These are phyloP conservation scores for Hypoxylon sp. DNA, from an alignment of 2,329 filamentous ascomycete genomes.

Conservation along the genomic window DNA sequence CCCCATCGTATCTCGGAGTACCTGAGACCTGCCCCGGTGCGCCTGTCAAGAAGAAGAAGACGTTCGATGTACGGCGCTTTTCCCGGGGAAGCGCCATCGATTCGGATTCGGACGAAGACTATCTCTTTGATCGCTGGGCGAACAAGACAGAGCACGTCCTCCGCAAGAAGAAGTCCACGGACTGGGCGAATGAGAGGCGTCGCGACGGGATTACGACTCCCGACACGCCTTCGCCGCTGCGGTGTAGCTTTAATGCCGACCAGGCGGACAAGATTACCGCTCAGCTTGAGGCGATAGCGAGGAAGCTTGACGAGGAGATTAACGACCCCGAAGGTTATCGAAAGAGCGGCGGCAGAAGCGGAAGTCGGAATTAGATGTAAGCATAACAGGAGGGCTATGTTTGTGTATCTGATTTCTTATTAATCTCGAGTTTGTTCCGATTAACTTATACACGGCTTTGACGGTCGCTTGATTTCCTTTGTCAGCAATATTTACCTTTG, in stretches of 20 bases:
- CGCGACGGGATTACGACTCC: conserved; percentile 15
- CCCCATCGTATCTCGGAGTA: neutral
- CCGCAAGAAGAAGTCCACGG: conserved; percentile 1
- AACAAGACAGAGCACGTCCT: conserved; percentile 1
- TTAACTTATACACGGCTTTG: neutral
- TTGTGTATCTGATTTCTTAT: neutral
- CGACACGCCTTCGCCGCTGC: conserved; percentile 15
- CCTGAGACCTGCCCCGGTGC: conserved; percentile 11
- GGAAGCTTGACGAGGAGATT: neutral
- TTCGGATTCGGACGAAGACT: conserved; percentile 17
- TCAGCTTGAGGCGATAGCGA: neutral
- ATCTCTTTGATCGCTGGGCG: conserved; percentile 30
- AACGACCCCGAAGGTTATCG: neutral
- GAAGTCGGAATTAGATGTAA: too few relatives aligned
- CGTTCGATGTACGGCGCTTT: neutral
- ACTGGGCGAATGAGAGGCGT: conserved; percentile 14
- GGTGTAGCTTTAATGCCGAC: conserved; percentile 29
- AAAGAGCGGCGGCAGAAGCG: too few relatives aligned
- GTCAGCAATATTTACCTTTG: neutral
- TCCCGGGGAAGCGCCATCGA: neutral
- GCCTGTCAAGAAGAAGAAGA: conserved; percentile 13
- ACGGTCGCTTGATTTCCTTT: neutral
- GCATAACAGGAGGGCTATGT: neutral
- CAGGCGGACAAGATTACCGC: conserved; percentile 24
- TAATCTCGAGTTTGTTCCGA: neutral